Base-by-base conservation (phyloP, 306 rosid species). In the Erythrophleum fordii region DNA sequence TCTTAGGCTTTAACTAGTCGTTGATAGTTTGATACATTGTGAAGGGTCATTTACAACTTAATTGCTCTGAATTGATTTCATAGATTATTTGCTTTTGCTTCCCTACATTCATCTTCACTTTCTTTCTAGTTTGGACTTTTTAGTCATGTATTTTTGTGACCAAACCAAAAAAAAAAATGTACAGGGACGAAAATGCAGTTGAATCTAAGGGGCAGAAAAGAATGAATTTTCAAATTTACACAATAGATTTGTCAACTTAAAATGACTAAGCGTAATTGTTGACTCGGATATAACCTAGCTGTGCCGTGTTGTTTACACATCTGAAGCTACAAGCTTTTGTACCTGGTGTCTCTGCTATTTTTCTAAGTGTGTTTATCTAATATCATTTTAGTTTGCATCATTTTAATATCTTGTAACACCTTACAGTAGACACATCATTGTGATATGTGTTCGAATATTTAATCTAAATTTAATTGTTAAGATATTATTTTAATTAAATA, bases 1-100 rank as follows among this genome's bases (percentile, higher is more conserved):
- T 75, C 81, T 84, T 88, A 81, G 92, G 92, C 73, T 81, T 83
- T 84, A 77, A 73, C 79, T 80, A 80, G 83, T 83, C 76, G 75
- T 83, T 84, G 6, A 69, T 90, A 83, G 88, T 79, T 60, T 80
- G 88, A 81, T 84, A 83, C 91, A 77, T 80, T 83, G 73, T 88
- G 75, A 83, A 83, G 81, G 80, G 78, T 86, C 75, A 81, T 77
- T 89, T 83, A 23, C 75, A 62, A 60, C 59, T 56, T 80, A 76
- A 77, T 83, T 59, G 78, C 83, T 81, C 56, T 77, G 45, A 77
- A 81, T 80, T 88, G 86, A 75, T 58, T 87, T 72, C 81, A 20
- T 83, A 53, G 64, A 48, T 61, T 16, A 60, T 86, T 58, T 83
- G 76, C 76, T 76, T 56, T 67, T 68, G 62, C 35, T 34, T 41